Evolutionary conservation across 495 filamentous ascomycete genomes (phyloP).

Genomic region (Penicillium crystallinum): DNA sequence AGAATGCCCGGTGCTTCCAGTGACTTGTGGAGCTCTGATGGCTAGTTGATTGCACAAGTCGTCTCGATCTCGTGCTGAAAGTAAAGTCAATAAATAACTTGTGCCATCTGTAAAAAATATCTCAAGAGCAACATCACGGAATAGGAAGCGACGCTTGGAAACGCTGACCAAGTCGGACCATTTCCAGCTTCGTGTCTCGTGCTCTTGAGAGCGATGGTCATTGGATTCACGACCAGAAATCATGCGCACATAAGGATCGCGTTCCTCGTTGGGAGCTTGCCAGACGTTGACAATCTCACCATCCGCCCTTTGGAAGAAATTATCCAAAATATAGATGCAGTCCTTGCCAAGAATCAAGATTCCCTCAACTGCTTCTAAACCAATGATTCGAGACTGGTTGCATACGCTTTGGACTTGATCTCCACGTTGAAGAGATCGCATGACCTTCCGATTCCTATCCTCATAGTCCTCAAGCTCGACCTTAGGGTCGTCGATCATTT

Average conservation of each 20-base stretch:
- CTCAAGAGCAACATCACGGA: constrained; percentile 91
- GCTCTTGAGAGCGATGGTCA: constrained; percentile 58
- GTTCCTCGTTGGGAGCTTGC: constrained; percentile 87
- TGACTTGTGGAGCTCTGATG: constrained; percentile 72
- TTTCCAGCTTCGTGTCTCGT: constrained; percentile 83
- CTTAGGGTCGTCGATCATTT: constrained; percentile 85
- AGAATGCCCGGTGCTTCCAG: constrained; percentile 46
- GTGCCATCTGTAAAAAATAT: constrained; percentile 95
- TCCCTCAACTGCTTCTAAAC: constrained; percentile 86
- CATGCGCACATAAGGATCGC: constrained; percentile 91
- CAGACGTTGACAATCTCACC: constrained; percentile 94
- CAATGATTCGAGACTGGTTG: constrained; percentile 91
- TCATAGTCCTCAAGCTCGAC: constrained; percentile 82
- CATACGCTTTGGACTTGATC: constrained; percentile 92
- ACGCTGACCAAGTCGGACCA: constrained; percentile 94
- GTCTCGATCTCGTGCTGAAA: constrained; percentile 66
- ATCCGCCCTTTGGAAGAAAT: constrained; percentile 88
- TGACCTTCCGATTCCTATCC: constrained; percentile 95
- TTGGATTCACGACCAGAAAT: constrained; percentile 72
- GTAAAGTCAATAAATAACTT: constrained; percentile 86
- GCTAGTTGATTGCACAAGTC: constrained; percentile 70
- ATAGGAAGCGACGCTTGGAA: constrained; percentile 92
- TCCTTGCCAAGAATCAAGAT: constrained; percentile 91
- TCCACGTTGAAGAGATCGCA: constrained; percentile 85
- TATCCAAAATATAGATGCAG: constrained; percentile 87